A percentile compares a stretch with the other conserved stretches of the same genome.
phyloP scores from a whole-genome alignment of 1,284 basidiomycete species.

The Austroboletus novae-zelandiae region DNA sequence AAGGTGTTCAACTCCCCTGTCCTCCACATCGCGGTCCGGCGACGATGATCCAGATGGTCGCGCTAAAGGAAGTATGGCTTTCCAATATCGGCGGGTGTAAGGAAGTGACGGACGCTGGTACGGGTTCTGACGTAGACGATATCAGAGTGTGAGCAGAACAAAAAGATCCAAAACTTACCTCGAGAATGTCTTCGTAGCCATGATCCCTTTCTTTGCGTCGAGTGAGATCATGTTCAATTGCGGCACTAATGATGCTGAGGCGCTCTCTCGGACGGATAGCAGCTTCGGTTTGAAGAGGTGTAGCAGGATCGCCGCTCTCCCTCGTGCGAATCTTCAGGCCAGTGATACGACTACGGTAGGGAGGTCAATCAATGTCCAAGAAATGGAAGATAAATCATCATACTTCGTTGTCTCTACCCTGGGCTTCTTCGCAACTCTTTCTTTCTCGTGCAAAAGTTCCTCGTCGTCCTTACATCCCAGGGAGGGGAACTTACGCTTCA shows the following conservation, averaged over 20 bases:
- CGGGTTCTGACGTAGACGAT: constrained; percentile 43
- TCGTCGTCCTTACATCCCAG: constrained; percentile 78
- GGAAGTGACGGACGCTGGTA: constrained; percentile 55
- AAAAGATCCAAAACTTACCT: constrained; percentile 46
- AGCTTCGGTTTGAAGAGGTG: constrained; percentile 44
- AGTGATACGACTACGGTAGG: constrained; percentile 40
- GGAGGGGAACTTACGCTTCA: constrained; percentile 75
- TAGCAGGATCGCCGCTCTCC: constrained; percentile 43
- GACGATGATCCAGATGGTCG: constrained; percentile 37
- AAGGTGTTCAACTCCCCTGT: constrained; percentile 38
- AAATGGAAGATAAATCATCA: constrained; percentile 4
- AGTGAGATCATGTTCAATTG: constrained; percentile 67
- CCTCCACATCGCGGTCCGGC: constrained; percentile 32
- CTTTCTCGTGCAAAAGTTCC: constrained; percentile 77
- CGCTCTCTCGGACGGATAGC: constrained; percentile 67
- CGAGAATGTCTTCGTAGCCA: constrained; percentile 84
- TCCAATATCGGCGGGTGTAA: constrained; percentile 60
- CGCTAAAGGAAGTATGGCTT: constrained; percentile 45
- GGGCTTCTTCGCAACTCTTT: constrained; percentile 60
- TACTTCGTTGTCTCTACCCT: constrained; percentile 45
- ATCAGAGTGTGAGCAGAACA: constrained; percentile 1
- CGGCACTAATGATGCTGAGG: constrained; percentile 54
- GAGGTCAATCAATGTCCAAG: not conserved
- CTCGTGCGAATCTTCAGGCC: constrained; percentile 49
- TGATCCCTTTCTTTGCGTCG: constrained; percentile 74